phyloP scores from a whole-genome alignment of 2,329 filamentous ascomycete genomes.

The Trichoderma asperellum region DNA sequence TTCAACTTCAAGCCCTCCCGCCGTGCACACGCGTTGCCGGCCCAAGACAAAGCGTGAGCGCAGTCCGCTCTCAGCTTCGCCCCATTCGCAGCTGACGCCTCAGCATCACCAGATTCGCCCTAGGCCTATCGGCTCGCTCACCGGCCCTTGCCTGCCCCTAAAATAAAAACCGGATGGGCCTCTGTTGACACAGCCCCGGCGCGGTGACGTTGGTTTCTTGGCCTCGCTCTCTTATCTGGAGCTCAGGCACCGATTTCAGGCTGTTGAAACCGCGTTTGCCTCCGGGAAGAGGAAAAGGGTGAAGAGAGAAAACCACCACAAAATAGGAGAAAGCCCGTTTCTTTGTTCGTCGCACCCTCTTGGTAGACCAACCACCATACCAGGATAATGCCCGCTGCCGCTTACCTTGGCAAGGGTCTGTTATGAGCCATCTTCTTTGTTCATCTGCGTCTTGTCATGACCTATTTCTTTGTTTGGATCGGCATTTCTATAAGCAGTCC shows the following conservation, averaged over 20 bases:
- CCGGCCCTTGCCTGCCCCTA: slow-evolving; percentile 17
- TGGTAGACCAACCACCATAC: slow-evolving; percentile 1
- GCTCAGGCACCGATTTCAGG: background rate
- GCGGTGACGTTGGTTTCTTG: slow-evolving; percentile 27
- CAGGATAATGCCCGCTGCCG: slow-evolving; percentile 5
- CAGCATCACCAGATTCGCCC: slow-evolving; percentile 16
- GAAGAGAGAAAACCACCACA: background rate
- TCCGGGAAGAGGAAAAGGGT: background rate
- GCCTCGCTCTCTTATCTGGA: background rate
- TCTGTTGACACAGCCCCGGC: slow-evolving; percentile 24
- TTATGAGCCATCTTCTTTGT: background rate
- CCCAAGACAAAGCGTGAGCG: background rate
- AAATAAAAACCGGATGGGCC: slow-evolving; percentile 20
- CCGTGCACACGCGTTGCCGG: slow-evolving; percentile 8
- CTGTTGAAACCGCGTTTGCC: background rate
- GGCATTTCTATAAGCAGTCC: slow-evolving; percentile 5
- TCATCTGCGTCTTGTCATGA: background rate
- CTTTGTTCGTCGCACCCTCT: background rate
- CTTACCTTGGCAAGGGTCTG: slow-evolving; percentile 12
- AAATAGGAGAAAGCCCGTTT: background rate
- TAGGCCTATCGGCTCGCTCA: slow-evolving; percentile 21
- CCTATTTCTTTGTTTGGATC: background rate
- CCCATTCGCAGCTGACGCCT: slow-evolving; percentile 23
- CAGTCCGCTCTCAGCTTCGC: slow-evolving; percentile 8
- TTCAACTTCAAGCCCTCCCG: background rate